Evolutionary conservation across 2,329 filamentous ascomycete species (phyloP).

Genomic region (Apiospora pterosperma): DNA sequence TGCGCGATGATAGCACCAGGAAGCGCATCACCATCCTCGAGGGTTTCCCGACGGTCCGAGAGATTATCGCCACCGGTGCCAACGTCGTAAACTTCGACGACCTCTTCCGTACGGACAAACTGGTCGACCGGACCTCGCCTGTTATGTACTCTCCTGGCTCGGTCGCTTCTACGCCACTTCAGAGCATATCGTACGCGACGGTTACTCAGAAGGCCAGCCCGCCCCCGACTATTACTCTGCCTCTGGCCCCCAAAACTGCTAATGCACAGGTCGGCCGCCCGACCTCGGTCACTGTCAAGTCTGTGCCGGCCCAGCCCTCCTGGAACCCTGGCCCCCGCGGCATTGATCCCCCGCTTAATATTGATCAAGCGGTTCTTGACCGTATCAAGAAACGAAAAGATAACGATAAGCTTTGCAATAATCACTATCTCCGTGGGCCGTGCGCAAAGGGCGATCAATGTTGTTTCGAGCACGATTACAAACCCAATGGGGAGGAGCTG

Average conservation of each 20-base stretch:
- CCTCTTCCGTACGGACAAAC: slow-evolving; percentile 54
- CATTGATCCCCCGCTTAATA: slow-evolving; percentile 47
- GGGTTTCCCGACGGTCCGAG: slow-evolving; percentile 46
- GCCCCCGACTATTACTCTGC: slow-evolving; percentile 40
- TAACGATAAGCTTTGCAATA: slow-evolving; percentile 58
- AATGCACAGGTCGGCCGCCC: slow-evolving; percentile 16
- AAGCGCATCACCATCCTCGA: slow-evolving; percentile 52
- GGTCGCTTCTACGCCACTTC: slow-evolving; percentile 15
- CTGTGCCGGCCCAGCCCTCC: slow-evolving; percentile 27
- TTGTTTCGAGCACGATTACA: slow-evolving; percentile 55
- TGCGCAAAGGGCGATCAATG: slow-evolving; percentile 54
- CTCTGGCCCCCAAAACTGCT: slow-evolving; percentile 31
- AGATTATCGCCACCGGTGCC: slow-evolving; percentile 44
- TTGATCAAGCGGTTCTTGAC: slow-evolving; percentile 45
- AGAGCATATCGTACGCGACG: slow-evolving; percentile 36
- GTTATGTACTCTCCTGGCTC: slow-evolving; percentile 22
- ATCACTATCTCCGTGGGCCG: slow-evolving; percentile 56
- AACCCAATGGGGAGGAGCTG: slow-evolving; percentile 49
- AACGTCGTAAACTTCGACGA: slow-evolving; percentile 43
- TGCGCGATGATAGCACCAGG: slow-evolving; percentile 39
- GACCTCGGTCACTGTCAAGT: slow-evolving; percentile 11
- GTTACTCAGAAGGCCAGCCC: slow-evolving; percentile 38
- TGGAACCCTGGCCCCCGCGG: slow-evolving; percentile 56
- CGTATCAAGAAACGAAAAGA: slow-evolving; percentile 54
- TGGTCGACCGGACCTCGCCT: slow-evolving; percentile 33